A percentile compares a stretch with the other conserved stretches of the same genome.
Evolutionary conservation across 176 grass and related monocot species (phyloP).

Genomic region (Carex pumila): DNA sequence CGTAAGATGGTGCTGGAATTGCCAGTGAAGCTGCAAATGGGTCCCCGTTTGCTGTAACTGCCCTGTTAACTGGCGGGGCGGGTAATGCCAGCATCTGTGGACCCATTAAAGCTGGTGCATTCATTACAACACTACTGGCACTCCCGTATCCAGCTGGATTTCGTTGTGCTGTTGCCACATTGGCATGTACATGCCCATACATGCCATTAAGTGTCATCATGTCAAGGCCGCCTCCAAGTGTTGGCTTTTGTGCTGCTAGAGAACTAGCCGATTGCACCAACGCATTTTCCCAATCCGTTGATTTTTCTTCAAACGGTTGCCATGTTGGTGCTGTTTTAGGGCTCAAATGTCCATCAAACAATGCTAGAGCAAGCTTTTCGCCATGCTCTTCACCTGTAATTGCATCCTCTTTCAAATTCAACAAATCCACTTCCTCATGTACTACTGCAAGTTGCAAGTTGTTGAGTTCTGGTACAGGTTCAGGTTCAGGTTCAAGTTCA

Average conservation of each 20-base stretch:
- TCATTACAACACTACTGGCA: constrained; percentile 53
- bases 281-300: constrained; percentile 56
- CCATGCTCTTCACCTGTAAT: constrained; percentile 50
- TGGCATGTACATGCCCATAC: constrained; percentile 36
- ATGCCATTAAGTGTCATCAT: constrained; percentile 75
- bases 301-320: constrained; percentile 32
- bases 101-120: not conserved
- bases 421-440: constrained; percentile 37
- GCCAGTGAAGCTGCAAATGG: constrained; percentile 53
- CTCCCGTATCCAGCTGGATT: constrained; percentile 31
- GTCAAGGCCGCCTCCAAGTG: constrained; percentile 53
- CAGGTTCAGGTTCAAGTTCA: not conserved
- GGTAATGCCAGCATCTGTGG: constrained; percentile 53
- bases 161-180: not conserved
- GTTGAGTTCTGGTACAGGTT: not conserved
- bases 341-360: constrained; percentile 37
- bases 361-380: constrained; percentile 38
- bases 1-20: constrained; percentile 57
- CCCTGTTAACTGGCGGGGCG: constrained; percentile 5
- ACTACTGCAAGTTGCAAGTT: not conserved
- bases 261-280: constrained; percentile 61
- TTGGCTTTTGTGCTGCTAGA: constrained; percentile 34
- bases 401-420: constrained; percentile 49
- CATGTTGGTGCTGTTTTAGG: constrained; percentile 14
- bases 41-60: not conserved